Conservation (phyloP, 2,329 filamentous ascomycete genomes). For the Phoma sp. region DNA sequence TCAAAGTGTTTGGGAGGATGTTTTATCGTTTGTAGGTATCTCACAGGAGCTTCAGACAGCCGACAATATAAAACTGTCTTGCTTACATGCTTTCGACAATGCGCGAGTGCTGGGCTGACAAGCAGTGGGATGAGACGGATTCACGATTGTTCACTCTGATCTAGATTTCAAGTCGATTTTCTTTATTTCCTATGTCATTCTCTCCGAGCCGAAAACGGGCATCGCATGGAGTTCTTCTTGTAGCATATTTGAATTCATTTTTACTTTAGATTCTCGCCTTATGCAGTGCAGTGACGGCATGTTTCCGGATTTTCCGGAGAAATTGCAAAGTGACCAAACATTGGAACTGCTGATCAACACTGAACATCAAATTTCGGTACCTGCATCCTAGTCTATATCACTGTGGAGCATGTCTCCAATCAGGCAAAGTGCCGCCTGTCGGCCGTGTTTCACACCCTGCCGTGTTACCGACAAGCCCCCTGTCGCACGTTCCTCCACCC, state of each 20-base stretch:
- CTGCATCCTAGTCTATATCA: neutral
- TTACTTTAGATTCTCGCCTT: too few relatives aligned
- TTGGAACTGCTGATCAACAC: neutral
- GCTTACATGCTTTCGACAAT: slow-evolving; percentile 6
- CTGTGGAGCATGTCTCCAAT: slow-evolving; percentile 2
- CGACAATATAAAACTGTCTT: slow-evolving; percentile 19
- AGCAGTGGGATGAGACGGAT: slow-evolving; percentile 5
- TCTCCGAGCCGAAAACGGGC: slow-evolving; percentile 6
- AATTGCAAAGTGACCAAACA: too few relatives aligned
- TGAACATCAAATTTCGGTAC: neutral
- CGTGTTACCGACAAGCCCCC: neutral
- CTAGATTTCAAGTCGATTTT: slow-evolving; percentile 12
- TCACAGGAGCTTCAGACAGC: slow-evolving; percentile 15
- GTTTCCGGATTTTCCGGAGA: too few relatives aligned
- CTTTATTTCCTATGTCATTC: slow-evolving; percentile 12
- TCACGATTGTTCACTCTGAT: slow-evolving; percentile 16
- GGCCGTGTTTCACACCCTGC: slow-evolving; percentile 10
- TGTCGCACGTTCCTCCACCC: slow-evolving; percentile 8
- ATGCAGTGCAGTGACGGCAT: too few relatives aligned
- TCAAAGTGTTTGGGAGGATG: slow-evolving; percentile 21
- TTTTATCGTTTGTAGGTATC: slow-evolving; percentile 27
- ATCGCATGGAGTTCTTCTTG: slow-evolving; percentile 13
- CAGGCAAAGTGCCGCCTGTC: neutral
- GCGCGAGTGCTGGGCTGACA: slow-evolving; percentile 8
- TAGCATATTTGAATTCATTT: slow-evolving; percentile 8